Evolutionary conservation across 305 asterid species (phyloP).

Genomic region (Salvia sclarea): DNA sequence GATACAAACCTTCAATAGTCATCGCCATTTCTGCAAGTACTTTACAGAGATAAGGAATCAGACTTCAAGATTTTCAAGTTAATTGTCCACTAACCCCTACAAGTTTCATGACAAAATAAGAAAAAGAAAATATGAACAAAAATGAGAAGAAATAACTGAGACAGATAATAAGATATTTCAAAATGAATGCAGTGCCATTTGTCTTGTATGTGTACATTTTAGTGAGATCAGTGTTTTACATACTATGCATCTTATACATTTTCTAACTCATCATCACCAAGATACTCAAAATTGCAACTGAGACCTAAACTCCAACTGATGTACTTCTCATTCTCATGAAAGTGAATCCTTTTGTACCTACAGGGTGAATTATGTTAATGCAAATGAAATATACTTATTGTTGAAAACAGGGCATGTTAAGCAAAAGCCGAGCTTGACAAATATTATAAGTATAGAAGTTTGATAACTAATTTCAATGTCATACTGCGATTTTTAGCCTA

Average conservation of each 20-base stretch:
- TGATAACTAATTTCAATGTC: background rate
- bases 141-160: slow-evolving; percentile 11
- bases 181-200: background rate
- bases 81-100: slow-evolving; percentile 17
- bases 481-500: background rate
- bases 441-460: slow-evolving; percentile 1
- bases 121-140: background rate
- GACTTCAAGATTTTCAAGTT: slow-evolving; percentile 25
- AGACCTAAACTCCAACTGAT: background rate
- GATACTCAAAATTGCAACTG: background rate
- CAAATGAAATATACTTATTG: background rate
- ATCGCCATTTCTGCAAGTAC: slow-evolving; percentile 61
- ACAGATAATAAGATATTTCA: background rate
- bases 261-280: slow-evolving; percentile 16
- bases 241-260: slow-evolving; percentile 1
- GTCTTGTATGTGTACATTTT: background rate
- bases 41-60: slow-evolving; percentile 16
- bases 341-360: background rate
- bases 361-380: background rate
- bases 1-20: slow-evolving; percentile 72
- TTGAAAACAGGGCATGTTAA: background rate
- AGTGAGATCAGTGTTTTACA: background rate
- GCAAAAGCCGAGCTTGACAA: background rate
- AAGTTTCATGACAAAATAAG: background rate
- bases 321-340: slow-evolving; percentile 4